Evolutionary conservation across 2,329 filamentous ascomycete species (phyloP), one percentile per base, ranked within the genome.

Genomic region (Rosellinia necatrix): DNA sequence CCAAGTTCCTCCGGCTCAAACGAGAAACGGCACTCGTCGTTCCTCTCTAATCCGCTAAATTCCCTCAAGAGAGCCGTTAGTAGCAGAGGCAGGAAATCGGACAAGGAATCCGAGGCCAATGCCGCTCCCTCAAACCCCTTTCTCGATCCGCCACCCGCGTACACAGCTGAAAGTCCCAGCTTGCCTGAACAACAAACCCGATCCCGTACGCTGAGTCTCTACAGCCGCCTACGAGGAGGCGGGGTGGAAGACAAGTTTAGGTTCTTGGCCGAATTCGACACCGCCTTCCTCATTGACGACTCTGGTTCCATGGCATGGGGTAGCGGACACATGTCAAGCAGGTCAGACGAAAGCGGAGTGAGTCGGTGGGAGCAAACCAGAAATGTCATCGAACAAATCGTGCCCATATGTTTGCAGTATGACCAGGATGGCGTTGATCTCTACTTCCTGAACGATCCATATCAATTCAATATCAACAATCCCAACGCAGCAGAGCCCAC

Each of bases 251-350:
- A 70, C 40, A 62, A 64, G 2, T 68, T 68, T 69, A 81, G 85
- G 2, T 96, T 96, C 70, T 84, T 97, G 4, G 71, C 75, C 37
- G 80, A 80, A 13, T 97, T 96, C 70, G 91, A 97, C 74, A 97
- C 92, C 27, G 75, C 93, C 53, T 92, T 97, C 71, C 75, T 97
- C 1, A 91, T 97, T 68, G 93, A 97, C 70, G 93, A 97, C 76
- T 92, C 88, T n/a, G 84, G 85, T 4, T 92, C 88, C 65, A 97
- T 97, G 93, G 77, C 78, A 19, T 51, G 1, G 90, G 76, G n/a
- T 82, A 81, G 6, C 15, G 50, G 56, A 10, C 10, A 32, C 3
- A 1, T 4, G 25, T 13, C 10, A 4, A 1, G 15, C 3, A 25
- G 19, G 22, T 10, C 22, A 12, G 50, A 46, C 35, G 37, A 56